These are phyloP conservation scores for Geotrichum restrictum DNA, from an alignment of 1,139 yeast species.

Conservation along the genomic window DNA sequence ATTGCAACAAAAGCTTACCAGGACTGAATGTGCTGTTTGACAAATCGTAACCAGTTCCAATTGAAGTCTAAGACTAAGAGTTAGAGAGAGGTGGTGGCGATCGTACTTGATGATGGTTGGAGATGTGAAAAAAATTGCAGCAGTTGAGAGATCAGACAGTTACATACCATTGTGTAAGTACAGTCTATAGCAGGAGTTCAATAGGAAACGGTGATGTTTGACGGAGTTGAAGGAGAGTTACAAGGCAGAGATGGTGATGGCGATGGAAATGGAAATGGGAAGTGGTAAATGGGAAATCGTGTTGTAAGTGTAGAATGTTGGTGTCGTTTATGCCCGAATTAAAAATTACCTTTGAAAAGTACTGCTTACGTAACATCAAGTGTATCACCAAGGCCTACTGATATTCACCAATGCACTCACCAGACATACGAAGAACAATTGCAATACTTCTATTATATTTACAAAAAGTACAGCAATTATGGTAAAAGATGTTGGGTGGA, in stretches of 20 bases:
- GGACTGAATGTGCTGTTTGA: slow-evolving; percentile 78
- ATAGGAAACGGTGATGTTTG: neutral
- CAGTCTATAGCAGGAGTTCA: neutral
- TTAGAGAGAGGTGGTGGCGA: slow-evolving; percentile 9
- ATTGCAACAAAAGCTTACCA: no score
- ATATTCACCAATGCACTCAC: no score
- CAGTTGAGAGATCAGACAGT: neutral
- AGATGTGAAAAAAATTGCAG: neutral
- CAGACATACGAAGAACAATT: no score
- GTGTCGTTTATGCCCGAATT: neutral
- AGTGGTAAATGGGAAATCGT: neutral
- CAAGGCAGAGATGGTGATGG: no score
- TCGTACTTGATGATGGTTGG: neutral
- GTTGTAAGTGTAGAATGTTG: slow-evolving; percentile 1
- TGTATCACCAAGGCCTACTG: neutral
- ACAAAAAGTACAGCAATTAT: neutral
- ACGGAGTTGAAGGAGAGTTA: no score
- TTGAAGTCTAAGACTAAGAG: slow-evolving; percentile 63
- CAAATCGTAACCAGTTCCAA: slow-evolving; percentile 96
- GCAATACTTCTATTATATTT: no score
- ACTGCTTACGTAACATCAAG: neutral
- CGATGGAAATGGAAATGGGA: neutral
- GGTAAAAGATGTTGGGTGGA: slow-evolving; percentile 21
- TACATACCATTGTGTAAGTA: slow-evolving; percentile 10
- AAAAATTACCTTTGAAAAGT: neutral